Conservation (phyloP, 495 filamentous ascomycete genomes). For the Neurospora sp. region DNA sequence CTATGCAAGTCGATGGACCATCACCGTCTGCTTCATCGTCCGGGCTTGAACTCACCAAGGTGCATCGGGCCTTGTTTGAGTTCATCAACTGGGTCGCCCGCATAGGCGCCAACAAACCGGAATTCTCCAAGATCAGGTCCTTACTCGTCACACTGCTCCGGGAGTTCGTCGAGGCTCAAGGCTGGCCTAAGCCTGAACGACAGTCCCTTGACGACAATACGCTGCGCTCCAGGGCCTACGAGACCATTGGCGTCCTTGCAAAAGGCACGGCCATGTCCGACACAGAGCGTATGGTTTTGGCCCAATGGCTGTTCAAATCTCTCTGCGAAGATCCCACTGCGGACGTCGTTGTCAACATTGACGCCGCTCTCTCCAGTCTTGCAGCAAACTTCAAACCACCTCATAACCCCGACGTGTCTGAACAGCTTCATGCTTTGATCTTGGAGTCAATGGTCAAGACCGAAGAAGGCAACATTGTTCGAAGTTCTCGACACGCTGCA, state of each 20-base stretch:
- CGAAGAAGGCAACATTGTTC: slow-evolving; percentile 41
- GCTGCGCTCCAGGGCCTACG: slow-evolving; percentile 67
- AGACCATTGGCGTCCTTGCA: slow-evolving; percentile 74
- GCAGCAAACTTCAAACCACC: slow-evolving; percentile 38
- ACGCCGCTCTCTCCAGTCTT: slow-evolving; percentile 76
- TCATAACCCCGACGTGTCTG: slow-evolving; percentile 23
- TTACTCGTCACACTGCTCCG: slow-evolving; percentile 60
- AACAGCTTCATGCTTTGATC: slow-evolving; percentile 41
- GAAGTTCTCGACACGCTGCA: slow-evolving; percentile 70
- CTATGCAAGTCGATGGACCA: slow-evolving; percentile 24
- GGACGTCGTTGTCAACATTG: slow-evolving; percentile 73
- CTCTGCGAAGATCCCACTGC: slow-evolving; percentile 71
- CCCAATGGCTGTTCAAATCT: slow-evolving; percentile 71
- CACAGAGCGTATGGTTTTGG: slow-evolving; percentile 44
- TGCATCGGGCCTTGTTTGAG: slow-evolving; percentile 75
- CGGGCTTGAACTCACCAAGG: slow-evolving; percentile 26
- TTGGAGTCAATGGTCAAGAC: slow-evolving; percentile 54
- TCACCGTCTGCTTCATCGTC: slow-evolving; percentile 2
- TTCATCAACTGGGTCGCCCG: slow-evolving; percentile 83
- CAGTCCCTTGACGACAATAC: slow-evolving; percentile 50
- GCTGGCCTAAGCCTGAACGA: slow-evolving; percentile 61
- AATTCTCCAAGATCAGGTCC: slow-evolving; percentile 47
- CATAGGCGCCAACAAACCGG: slow-evolving; percentile 51
- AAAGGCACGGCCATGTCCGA: slow-evolving; percentile 39
- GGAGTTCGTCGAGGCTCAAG: slow-evolving; percentile 68